phyloP scores from a whole-genome alignment of 306 rosid genomes.

The Rosa lucieae region DNA sequence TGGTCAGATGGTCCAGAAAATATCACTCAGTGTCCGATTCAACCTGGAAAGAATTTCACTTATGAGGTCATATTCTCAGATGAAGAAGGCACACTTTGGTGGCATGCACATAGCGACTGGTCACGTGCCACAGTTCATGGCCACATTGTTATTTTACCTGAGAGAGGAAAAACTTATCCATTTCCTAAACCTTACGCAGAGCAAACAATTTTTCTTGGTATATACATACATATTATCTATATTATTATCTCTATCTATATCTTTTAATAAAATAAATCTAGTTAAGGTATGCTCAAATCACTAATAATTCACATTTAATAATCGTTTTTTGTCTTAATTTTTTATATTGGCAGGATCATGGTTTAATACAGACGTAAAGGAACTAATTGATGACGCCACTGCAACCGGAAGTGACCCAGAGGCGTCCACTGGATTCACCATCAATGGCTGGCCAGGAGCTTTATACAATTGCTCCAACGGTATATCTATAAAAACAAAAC shows the following conservation, averaged over 20 bases:
- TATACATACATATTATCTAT: no score
- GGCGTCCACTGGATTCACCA: constrained; percentile 3
- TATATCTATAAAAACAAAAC: background rate
- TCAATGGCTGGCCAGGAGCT: constrained; percentile 22
- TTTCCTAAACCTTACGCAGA: constrained; percentile 9
- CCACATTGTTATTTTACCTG: constrained; percentile 16
- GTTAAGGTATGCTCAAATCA: background rate
- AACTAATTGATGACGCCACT: background rate
- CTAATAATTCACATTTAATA: background rate
- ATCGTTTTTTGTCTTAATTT: background rate
- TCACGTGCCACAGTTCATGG: constrained; percentile 27
- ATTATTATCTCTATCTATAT: no score
- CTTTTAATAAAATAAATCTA: no score
- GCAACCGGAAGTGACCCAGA: constrained; percentile 6
- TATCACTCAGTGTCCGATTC: constrained; percentile 24
- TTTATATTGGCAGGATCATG: background rate
- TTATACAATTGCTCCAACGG: constrained; percentile 22
- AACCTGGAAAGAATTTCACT: constrained; percentile 13
- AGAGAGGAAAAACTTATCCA: background rate
- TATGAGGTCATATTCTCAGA: constrained; percentile 19
- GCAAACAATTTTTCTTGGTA: constrained; percentile 6
- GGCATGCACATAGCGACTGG: constrained; percentile 33
- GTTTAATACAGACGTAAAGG: constrained; percentile 11
- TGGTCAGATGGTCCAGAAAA: constrained; percentile 5
- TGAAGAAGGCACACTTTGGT: background rate